Evolutionary conservation across 345 rosid genomes (phyloP).

Genomic region (Angophora floribunda): DNA sequence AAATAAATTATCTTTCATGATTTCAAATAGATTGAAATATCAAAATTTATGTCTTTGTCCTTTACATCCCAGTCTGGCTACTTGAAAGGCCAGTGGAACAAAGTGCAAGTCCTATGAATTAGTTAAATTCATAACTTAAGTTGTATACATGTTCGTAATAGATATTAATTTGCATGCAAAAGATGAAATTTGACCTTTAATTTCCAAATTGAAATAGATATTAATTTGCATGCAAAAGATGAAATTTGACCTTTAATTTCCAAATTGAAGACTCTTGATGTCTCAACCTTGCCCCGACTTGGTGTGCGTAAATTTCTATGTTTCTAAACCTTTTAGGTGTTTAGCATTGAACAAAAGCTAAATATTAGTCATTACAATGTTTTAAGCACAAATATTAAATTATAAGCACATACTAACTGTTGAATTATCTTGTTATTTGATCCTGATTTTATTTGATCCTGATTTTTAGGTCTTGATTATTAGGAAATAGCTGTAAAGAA

Average conservation of each 20-base stretch:
- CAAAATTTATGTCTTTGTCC: not conserved
- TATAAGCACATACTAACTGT: not conserved
- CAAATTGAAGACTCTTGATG: not conserved
- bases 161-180: not conserved
- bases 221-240: not conserved
- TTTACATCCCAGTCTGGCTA: not conserved
- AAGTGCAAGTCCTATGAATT: not conserved
- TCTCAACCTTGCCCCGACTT: not conserved
- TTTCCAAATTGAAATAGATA: too few species aligned
- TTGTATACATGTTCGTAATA: not conserved
- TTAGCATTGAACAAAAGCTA: not conserved
- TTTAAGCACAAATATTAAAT: not conserved
- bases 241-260: not conserved
- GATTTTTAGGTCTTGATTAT: too few species aligned
- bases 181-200: not conserved
- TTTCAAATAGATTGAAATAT: not conserved
- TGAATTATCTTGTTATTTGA: too few species aligned
- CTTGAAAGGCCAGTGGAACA: not conserved
- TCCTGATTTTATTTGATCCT: too few species aligned
- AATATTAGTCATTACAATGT: not conserved
- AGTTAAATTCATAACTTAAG: not conserved
- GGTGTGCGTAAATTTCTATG: not conserved
- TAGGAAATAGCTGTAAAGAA: too few species aligned
- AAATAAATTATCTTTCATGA: not conserved
- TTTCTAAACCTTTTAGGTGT: not conserved